Conservation (phyloP, 2,329 filamentous ascomycete species). For the Cercospora sp. region DNA sequence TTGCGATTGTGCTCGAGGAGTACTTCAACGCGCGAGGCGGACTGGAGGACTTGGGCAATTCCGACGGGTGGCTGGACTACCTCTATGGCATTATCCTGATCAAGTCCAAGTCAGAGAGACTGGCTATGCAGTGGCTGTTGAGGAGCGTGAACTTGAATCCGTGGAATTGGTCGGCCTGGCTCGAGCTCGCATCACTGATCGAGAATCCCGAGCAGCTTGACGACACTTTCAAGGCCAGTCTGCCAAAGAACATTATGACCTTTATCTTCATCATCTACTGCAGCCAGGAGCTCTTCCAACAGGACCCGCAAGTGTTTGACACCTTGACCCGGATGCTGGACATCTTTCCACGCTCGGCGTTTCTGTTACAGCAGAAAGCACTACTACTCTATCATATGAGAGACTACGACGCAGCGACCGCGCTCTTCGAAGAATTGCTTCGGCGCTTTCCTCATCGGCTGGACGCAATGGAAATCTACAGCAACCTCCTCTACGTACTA, state of each 20-base stretch:
- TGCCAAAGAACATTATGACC: conserved; percentile 88
- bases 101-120: conserved; percentile 84
- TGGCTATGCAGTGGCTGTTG: conserved; percentile 84
- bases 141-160: conserved; percentile 84
- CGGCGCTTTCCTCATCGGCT: conserved; percentile 69
- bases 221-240: conserved; percentile 49
- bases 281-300: conserved; percentile 88
- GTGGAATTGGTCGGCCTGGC: conserved; percentile 97
- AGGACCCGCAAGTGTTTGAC: conserved; percentile 71
- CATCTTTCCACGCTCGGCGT: conserved; percentile 86
- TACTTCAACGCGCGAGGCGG: conserved; percentile 70
- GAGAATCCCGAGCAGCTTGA: conserved; percentile 77
- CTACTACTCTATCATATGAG: conserved; percentile 89
- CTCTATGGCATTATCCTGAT: conserved; percentile 87
- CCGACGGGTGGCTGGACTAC: conserved; percentile 91
- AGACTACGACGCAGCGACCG: conserved; percentile 61
- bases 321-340: conserved; percentile 74
- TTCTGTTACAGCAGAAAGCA: conserved; percentile 86
- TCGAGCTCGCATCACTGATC: conserved; percentile 82
- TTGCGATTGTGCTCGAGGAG: conserved; percentile 73
- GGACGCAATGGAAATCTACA: conserved; percentile 92
- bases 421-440: conserved; percentile 56
- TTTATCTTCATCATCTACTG: conserved; percentile 92
- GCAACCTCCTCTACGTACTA: conserved; percentile 95
- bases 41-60: conserved; percentile 36